Evolutionary conservation across 2,329 filamentous ascomycete genomes (phyloP), one percentile per base, ranked within the genome.

Genomic region (Penicillium sp.): DNA sequence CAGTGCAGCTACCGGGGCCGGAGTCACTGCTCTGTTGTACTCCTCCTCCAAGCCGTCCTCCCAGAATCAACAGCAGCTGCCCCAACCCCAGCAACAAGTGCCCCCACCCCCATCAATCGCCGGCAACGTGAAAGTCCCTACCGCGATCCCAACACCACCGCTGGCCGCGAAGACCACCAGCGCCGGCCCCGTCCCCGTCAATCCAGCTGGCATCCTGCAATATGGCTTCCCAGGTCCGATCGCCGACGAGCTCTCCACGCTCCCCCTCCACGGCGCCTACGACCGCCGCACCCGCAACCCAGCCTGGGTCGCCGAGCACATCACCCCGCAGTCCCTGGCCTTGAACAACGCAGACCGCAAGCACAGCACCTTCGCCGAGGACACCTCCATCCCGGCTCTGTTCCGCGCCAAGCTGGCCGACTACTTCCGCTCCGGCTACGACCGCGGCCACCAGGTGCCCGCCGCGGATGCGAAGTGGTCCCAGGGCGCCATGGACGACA

Each of bases 391-490:
- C 56, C 95, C 95, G 0, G 84, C 89, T 54, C 88, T 90, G 78
- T 99, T 97, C 83, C 90, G 93, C 64, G 95, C 91, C 59, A 90
- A 89, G 76, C 84, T 99, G 59, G 90, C 91, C 76, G 95, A 99
- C 82, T 99, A 99, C 82, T 93, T 89, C 82, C 90, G 94, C 67
- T 93, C 89, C 41, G 95, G 95, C 70, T 99, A 96, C 76, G 95
- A 99, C 77, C 87, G 95, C 39, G 95, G 95, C 62, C 95, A 99
- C 79, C 95, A 99, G 79, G 94, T 98, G 10, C 95, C 95, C 10
- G 95, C 95, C 5, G 95, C 95, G 42, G 95, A 99, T 78, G 91
- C 90, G 58, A 96, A 96, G 80, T 99, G 95, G 93, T 91, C 88
- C 63, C 95, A 99, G 78, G 77, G 85, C 38, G 93, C 95, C 64